These are phyloP conservation scores for Sarocladium strictum DNA, from an alignment of 2,329 filamentous ascomycete species.

Conservation along the genomic window DNA sequence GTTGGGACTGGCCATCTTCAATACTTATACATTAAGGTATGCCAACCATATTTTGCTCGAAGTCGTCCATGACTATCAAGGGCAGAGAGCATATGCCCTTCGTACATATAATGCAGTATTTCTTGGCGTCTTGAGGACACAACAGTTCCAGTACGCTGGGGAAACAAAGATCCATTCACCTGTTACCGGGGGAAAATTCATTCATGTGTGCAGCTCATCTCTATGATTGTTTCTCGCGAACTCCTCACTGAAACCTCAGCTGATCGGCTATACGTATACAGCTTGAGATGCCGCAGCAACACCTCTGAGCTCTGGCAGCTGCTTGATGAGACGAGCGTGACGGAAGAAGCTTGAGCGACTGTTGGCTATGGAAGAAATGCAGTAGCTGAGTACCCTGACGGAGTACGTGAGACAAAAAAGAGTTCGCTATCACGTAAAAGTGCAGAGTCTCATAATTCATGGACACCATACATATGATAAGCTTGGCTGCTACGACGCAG, in stretches of 20 bases:
- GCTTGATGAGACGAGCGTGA: no score
- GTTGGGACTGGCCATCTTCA: constrained; percentile 31
- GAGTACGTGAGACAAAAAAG: no score
- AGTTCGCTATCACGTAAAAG: no score
- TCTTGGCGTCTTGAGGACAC: no score
- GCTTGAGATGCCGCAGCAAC: constrained; percentile 34
- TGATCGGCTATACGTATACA: constrained; percentile 31
- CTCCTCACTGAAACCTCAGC: constrained; percentile 33
- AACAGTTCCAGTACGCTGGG: constrained; percentile 37
- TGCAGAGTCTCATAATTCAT: no score
- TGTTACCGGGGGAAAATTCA: constrained; percentile 35
- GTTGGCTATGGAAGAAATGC: no score
- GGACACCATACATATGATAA: no score
- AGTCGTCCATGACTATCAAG: constrained; percentile 9
- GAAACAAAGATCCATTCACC: constrained; percentile 33
- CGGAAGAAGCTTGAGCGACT: no score
- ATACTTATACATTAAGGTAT: no score
- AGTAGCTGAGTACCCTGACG: no score
- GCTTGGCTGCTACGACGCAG: no score
- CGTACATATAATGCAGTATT: background rate
- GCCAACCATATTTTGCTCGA: constrained; percentile 34
- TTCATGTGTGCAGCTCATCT: constrained; percentile 33
- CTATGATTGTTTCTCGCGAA: constrained; percentile 35
- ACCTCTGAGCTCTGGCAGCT: constrained; percentile 32
- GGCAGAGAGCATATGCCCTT: background rate